Percentiles rank a stretch among this genome's conserved stretches.
Evolutionary conservation across 176 grass and related monocot genomes (phyloP).

Genomic region (Saccharum spontaneum): DNA sequence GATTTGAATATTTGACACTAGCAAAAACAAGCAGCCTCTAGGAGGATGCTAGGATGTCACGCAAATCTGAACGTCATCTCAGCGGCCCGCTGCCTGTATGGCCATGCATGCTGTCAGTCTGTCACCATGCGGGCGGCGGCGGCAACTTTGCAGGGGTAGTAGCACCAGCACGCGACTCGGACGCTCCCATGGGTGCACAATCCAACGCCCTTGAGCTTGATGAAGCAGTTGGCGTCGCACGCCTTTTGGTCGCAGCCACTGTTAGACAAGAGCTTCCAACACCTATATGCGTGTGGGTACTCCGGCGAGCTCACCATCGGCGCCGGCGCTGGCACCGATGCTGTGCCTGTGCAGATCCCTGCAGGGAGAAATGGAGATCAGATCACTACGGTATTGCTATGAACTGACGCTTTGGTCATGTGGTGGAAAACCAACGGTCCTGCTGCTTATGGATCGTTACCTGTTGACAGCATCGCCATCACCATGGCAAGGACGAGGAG

Average conservation of each 20-base stretch:
- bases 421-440: background rate
- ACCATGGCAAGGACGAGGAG: background rate
- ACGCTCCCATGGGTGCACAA: rapidly evolving
- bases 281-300: background rate
- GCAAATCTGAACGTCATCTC: background rate
- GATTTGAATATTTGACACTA: background rate
- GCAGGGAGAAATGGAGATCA: background rate
- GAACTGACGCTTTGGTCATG: background rate
- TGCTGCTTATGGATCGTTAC: background rate
- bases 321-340: background rate
- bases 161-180: background rate
- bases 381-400: background rate
- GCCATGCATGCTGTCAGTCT: background rate
- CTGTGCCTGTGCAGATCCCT: background rate
- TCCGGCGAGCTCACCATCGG: too few species aligned
- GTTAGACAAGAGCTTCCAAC: background rate
- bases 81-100: background rate
- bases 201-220: background rate
- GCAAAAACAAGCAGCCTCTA: too few species aligned
- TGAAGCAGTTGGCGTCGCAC: background rate
- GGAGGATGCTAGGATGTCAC: background rate
- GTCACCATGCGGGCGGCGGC: background rate
- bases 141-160: background rate
- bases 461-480: background rate
- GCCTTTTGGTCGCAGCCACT: background rate